Evolutionary conservation across 2,329 filamentous ascomycete species (phyloP).

Genomic region (Ophiocordyceps camponoti-leonardi): DNA sequence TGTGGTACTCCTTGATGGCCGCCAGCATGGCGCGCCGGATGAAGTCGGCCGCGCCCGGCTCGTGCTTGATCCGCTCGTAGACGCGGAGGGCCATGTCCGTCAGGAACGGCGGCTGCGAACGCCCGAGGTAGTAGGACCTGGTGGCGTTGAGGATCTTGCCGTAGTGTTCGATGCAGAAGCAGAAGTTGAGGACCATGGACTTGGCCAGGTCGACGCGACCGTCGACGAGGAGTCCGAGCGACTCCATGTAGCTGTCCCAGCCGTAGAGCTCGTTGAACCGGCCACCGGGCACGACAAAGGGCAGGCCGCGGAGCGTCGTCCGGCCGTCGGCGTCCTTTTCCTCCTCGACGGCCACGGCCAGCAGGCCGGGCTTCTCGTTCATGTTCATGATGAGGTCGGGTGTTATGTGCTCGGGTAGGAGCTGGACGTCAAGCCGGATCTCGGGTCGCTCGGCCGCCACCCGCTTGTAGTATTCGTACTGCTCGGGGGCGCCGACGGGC

Average conservation of each 20-base stretch:
- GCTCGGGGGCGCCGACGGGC: slow-evolving; percentile 66
- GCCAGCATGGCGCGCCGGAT: slow-evolving; percentile 65
- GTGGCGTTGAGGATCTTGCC: slow-evolving; percentile 97
- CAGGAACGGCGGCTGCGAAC: slow-evolving; percentile 90
- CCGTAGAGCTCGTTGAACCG: slow-evolving; percentile 97
- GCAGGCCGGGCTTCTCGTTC: slow-evolving; percentile 72
- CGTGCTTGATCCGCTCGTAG: slow-evolving; percentile 82
- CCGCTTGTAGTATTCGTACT: slow-evolving; percentile 74
- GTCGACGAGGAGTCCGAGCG: slow-evolving; percentile 71
- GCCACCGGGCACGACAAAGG: slow-evolving; percentile 94
- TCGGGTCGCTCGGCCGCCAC: slow-evolving; percentile 67
- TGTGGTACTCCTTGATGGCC: slow-evolving; percentile 93
- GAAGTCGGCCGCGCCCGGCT: slow-evolving; percentile 66
- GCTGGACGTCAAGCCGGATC: slow-evolving; percentile 71
- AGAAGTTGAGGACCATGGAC: slow-evolving; percentile 90
- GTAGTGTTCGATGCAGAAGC: slow-evolving; percentile 96
- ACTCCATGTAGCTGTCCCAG: slow-evolving; percentile 99
- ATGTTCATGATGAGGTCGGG: slow-evolving; percentile 66
- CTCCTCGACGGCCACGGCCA: slow-evolving; percentile 81
- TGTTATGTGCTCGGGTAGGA: slow-evolving; percentile 61
- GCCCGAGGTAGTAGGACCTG: slow-evolving; percentile 82
- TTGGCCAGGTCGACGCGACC: slow-evolving; percentile 78
- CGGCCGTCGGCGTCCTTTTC: slow-evolving; percentile 40
- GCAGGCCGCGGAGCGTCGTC: slow-evolving; percentile 59
- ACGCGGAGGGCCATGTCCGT: slow-evolving; percentile 94